These are phyloP conservation scores for Medicago lupulina DNA, from an alignment of 306 rosid species.

Conservation along the genomic window DNA sequence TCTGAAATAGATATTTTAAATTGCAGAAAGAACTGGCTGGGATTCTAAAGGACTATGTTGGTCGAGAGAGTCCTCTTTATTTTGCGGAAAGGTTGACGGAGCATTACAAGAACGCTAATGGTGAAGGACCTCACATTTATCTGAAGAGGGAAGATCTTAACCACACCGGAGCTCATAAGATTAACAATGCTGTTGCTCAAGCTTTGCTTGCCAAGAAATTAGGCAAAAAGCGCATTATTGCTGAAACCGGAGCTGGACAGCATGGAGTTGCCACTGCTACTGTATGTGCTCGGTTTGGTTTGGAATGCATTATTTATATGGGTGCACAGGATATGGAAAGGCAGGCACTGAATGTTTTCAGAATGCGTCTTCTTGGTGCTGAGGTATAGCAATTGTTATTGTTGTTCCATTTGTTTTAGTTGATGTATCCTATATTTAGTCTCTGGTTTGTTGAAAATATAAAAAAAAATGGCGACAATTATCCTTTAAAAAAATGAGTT, in stretches of 20 bases:
- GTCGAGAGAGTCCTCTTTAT: constrained; percentile 93
- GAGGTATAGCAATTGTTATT: constrained; percentile 66
- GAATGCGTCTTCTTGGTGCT: constrained; percentile 97
- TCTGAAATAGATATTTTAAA: constrained; percentile 33
- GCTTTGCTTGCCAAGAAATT: constrained; percentile 90
- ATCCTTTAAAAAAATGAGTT: not conserved
- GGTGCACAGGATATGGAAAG: constrained; percentile 99
- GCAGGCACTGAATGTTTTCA: constrained; percentile 92
- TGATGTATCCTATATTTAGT: constrained; percentile 21
- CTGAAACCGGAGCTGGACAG: constrained; percentile 99
- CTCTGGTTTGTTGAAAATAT: constrained; percentile 24
- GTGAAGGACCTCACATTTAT: constrained; percentile 87
- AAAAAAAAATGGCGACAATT: not conserved
- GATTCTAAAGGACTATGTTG: constrained; percentile 89
- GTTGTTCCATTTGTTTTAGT: constrained; percentile 14
- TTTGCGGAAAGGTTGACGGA: constrained; percentile 94
- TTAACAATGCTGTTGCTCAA: constrained; percentile 93
- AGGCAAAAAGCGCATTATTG: constrained; percentile 88
- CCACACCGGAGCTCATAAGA: constrained; percentile 98
- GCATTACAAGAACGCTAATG: constrained; percentile 77
- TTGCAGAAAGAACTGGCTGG: constrained; percentile 78
- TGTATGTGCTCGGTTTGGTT: constrained; percentile 92
- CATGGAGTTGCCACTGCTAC: constrained; percentile 99
- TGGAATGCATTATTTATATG: constrained; percentile 89
- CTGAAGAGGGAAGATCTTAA: constrained; percentile 98